Base-by-base conservation (phyloP, 805 yeast species). In the Lachancea dasiensis region DNA sequence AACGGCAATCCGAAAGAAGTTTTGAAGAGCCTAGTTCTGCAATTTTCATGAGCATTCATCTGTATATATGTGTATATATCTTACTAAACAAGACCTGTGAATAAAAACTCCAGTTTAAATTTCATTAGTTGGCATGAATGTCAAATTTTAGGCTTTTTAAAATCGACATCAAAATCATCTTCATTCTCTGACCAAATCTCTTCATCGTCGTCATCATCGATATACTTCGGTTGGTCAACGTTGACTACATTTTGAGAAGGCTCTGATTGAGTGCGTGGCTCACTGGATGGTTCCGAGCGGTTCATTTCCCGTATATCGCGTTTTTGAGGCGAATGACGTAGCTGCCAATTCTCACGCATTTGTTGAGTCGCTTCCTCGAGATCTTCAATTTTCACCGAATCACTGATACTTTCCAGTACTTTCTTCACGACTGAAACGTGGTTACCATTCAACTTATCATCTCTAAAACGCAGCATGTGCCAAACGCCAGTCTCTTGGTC, bases 401-500 rank as follows among this genome's bases (percentile, higher is more conserved):
- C 97, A 44, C 78, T 76, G 27, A 92, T 92, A 54, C 94, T 81
- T 46, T 79, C 77, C 31, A 90, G 63, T 23, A 92, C 87, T 54
- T 83, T 90, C 43, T 77, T 77, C 5, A 89, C 95, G 17, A 85
- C 87, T 9, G 78, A 68, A 11, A 78, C 61, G 59, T 86, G 95
- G 59, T 92, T 92, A 6, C 95, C 97, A 54, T 84, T 81, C 13
- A 73, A 61, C 56, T 92, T 92, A 61, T 92, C 99, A 63, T 92
- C 95, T 56, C 99, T 72, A 60, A 90, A 92, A 43, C 99, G 70
- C 40, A 90, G 59, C 67, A 85, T 70, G 43, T 77, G 76, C 98
- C 98, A 92, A 31, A 71, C 73, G 3, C 81, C 81, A 15, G 63
- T 63, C 32, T 72, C 70, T 17, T 66, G 64, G 44, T 79, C 82